These are phyloP conservation scores for Rhodamnia rubescens DNA, from an alignment of 345 rosid species.

Conservation along the genomic window DNA sequence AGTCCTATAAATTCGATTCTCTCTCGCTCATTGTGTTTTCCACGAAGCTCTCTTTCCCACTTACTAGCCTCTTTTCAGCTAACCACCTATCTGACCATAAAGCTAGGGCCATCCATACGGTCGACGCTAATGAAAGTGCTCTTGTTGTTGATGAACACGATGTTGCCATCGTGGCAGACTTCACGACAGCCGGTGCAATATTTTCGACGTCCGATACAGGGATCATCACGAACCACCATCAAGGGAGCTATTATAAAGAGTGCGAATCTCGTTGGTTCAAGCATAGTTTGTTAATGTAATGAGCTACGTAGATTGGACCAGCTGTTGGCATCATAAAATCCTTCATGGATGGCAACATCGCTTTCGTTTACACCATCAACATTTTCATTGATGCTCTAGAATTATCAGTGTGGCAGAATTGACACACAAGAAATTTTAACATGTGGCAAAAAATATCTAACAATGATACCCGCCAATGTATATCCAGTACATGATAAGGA, in stretches of 20 bases:
- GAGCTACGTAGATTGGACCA: not conserved
- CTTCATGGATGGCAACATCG: not conserved
- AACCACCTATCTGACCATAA: not conserved
- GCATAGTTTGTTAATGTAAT: not conserved
- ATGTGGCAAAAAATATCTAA: too few species aligned
- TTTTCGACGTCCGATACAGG: too few species aligned
- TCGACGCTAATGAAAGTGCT: not conserved
- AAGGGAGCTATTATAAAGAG: not conserved
- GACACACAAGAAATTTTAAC: too few species aligned
- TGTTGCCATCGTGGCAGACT: not conserved
- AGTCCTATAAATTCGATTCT: not conserved
- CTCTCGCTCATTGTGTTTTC: not conserved
- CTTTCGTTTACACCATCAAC: not conserved
- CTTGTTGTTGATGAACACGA: not conserved
- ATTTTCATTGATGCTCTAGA: not conserved
- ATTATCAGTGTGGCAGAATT: too few species aligned
- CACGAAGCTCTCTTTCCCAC: not conserved
- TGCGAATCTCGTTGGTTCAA: not conserved
- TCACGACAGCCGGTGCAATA: too few species aligned
- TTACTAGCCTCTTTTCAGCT: not conserved
- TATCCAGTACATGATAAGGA: too few species aligned
- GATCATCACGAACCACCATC: not conserved
- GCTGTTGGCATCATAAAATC: not conserved
- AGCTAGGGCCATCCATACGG: not conserved
- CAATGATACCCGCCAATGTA: too few species aligned